Evolutionary conservation across 495 filamentous ascomycete species (phyloP).

Genomic region (Aspergillus funiculosus): DNA sequence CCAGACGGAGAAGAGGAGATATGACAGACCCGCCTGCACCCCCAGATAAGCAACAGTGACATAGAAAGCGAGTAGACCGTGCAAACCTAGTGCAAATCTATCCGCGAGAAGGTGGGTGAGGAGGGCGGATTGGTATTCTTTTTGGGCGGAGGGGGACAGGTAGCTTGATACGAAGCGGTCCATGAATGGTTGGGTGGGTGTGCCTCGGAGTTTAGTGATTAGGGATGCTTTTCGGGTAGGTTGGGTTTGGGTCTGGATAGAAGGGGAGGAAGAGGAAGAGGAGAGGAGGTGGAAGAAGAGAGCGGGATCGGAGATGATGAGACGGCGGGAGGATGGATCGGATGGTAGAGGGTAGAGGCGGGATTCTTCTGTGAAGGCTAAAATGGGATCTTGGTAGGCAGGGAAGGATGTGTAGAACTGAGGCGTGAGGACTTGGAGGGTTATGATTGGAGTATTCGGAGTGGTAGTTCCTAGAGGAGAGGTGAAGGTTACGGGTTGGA

Average conservation of each 20-base stretch:
- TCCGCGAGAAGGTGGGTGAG: neutral
- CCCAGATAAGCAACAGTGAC: neutral
- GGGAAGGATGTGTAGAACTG: conserved; percentile 4
- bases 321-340: conserved; percentile 1
- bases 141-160: neutral
- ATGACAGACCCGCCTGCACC: neutral
- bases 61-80: neutral
- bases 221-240: neutral
- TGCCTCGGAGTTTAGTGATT: neutral
- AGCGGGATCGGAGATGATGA: neutral
- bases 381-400: neutral
- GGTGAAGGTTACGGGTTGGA: conserved; percentile 1
- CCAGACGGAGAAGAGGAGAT: neutral
- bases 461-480: neutral
- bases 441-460: neutral
- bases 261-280: neutral
- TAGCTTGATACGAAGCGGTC: neutral
- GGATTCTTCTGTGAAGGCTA: neutral
- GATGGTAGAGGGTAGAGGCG: neutral
- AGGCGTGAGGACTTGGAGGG: conserved; percentile 4
- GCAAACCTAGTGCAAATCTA: neutral
- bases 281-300: neutral
- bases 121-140: neutral
- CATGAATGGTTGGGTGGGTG: neutral
- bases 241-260: neutral